Evolutionary conservation across 2,329 filamentous ascomycete genomes (phyloP).

Genomic region (Endothia cerciana): DNA sequence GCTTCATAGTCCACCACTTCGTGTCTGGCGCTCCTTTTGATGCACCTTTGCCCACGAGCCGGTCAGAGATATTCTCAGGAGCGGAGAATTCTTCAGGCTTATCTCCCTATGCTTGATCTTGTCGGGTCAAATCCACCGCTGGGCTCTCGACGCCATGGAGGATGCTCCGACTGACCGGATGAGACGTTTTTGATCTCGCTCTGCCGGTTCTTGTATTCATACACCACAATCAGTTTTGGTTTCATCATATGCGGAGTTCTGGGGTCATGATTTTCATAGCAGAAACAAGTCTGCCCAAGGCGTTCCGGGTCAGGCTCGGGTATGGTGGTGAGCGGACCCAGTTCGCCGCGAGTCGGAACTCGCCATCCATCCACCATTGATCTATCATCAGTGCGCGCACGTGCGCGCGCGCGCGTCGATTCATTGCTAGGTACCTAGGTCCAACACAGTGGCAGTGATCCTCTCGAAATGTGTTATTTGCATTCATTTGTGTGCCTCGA

Average conservation of each 20-base stretch:
- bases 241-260: conserved; percentile 5
- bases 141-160: not conserved
- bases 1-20: not conserved
- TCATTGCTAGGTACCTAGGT: not conserved
- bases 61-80: too few species aligned
- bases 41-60: not conserved
- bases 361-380: not conserved
- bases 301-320: not conserved
- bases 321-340: not conserved
- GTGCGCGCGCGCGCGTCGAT: not conserved
- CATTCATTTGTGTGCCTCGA: too few species aligned
- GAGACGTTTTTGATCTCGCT: not conserved
- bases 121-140: not conserved
- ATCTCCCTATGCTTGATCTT: not conserved
- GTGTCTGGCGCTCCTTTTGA: not conserved
- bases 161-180: not conserved
- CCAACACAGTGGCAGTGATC: not conserved
- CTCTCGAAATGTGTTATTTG: too few species aligned
- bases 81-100: not conserved
- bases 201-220: not conserved
- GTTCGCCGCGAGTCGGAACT: not conserved
- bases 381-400: not conserved
- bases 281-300: conserved; percentile 4
- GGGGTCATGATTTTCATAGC: conserved; percentile 1
- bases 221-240: not conserved